Conservation (phyloP, 306 rosid genomes). For the Sicyos edulis region DNA sequence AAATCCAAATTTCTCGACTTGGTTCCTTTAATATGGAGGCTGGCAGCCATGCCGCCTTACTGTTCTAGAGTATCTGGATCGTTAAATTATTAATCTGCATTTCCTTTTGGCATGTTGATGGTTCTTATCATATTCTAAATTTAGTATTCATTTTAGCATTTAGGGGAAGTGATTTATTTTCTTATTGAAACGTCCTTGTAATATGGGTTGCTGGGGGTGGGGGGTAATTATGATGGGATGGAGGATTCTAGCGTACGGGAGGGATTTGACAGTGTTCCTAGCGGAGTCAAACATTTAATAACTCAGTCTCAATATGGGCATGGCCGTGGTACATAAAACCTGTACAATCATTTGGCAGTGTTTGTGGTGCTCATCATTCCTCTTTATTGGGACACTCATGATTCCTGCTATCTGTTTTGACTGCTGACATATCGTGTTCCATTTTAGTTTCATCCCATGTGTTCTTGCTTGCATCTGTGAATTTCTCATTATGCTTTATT, state of each 20-base stretch:
- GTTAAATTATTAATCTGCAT: too few relatives aligned
- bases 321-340: not conserved
- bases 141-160: not conserved
- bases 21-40: not conserved
- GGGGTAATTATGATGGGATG: conserved; percentile 8
- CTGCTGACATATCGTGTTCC: not conserved
- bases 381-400: too few relatives aligned
- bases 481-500: not conserved
- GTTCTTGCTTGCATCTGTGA: not conserved
- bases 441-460: not conserved
- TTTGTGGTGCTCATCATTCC: not conserved
- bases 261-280: not conserved
- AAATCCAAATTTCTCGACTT: not conserved
- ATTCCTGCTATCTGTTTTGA: too few relatives aligned
- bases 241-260: not conserved
- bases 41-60: not conserved
- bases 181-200: not conserved
- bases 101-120: too few relatives aligned
- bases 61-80: too few relatives aligned
- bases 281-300: not conserved
- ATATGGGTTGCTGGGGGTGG: not conserved
- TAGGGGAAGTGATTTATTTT: too few relatives aligned
- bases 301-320: not conserved
- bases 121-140: not conserved
- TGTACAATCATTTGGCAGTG: not conserved